phyloP scores from a whole-genome alignment of 176 grass and related monocot species.

The Raddia distichophylla region DNA sequence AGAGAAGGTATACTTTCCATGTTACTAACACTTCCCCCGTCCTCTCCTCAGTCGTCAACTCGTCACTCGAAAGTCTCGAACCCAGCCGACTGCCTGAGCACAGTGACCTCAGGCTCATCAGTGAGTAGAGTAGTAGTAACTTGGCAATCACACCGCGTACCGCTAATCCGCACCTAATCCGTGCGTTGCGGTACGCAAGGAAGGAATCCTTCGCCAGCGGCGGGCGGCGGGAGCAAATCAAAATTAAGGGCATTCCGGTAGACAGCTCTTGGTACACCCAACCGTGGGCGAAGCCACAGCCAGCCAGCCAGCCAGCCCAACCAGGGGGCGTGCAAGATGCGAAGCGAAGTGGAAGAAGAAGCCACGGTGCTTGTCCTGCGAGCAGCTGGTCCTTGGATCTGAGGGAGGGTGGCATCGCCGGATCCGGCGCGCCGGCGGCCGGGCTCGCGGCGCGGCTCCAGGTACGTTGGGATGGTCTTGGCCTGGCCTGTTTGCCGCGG shows the following conservation, averaged over 20 bases:
- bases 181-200: slow-evolving; percentile 36
- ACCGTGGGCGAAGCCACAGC: background rate
- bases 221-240: slow-evolving; percentile 21
- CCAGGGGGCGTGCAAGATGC: background rate
- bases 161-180: slow-evolving; percentile 41
- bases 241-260: background rate
- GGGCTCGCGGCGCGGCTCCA: background rate
- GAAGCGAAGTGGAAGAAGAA: background rate
- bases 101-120: background rate
- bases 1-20: too few relatives aligned
- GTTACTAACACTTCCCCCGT: too few relatives aligned
- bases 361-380: background rate
- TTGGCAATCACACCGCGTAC: slow-evolving; percentile 36
- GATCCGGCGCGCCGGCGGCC: slow-evolving; percentile 9
- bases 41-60: too few relatives aligned
- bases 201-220: slow-evolving; percentile 45
- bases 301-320: too few relatives aligned
- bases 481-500: background rate
- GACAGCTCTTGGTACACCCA: slow-evolving; percentile 7
- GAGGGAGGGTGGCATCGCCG: background rate
- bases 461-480: background rate
- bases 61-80: too few relatives aligned
- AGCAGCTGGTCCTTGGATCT: slow-evolving; percentile 31
- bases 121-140: background rate
- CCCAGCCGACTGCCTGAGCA: background rate